These are phyloP conservation scores for Cucumis cinereus DNA, from an alignment of 306 rosid genomes.

Conservation along the genomic window DNA sequence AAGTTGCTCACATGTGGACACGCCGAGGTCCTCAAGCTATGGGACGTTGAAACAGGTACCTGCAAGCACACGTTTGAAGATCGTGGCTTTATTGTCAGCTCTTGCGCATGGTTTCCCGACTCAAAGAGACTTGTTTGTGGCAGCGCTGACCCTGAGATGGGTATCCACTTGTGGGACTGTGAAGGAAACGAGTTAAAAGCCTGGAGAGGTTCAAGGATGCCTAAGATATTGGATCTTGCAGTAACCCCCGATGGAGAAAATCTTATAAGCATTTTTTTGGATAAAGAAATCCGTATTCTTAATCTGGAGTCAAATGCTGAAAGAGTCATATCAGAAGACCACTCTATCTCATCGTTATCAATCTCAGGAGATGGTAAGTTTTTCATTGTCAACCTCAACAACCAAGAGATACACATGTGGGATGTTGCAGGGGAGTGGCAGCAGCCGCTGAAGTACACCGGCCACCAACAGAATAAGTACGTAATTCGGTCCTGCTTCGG, in stretches of 20 bases:
- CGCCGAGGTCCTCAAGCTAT: constrained; percentile 72
- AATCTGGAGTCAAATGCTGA: constrained; percentile 49
- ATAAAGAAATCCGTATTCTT: constrained; percentile 60
- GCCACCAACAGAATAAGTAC: constrained; percentile 61
- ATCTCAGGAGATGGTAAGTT: constrained; percentile 60
- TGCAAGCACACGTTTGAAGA: constrained; percentile 79
- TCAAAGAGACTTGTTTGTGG: constrained; percentile 77
- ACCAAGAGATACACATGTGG: constrained; percentile 95
- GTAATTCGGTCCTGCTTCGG: constrained; percentile 91
- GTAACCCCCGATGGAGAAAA: constrained; percentile 74
- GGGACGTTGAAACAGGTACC: constrained; percentile 89
- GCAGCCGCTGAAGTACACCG: constrained; percentile 36
- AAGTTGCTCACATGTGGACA: constrained; percentile 89
- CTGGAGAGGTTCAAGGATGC: constrained; percentile 86
- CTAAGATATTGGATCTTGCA: constrained; percentile 69
- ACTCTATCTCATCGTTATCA: constrained; percentile 47
- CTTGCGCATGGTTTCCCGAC: constrained; percentile 96
- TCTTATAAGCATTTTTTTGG: constrained; percentile 68
- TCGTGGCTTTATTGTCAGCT: constrained; percentile 72
- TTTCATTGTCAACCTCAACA: constrained; percentile 79
- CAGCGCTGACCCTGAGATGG: constrained; percentile 71
- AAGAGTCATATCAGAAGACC: constrained; percentile 55
- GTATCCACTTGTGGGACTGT: constrained; percentile 85
- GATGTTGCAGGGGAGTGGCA: constrained; percentile 63
- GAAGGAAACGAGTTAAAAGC: constrained; percentile 65